These are phyloP conservation scores for Balakata baccata DNA, from an alignment of 345 rosid genomes.

Conservation along the genomic window DNA sequence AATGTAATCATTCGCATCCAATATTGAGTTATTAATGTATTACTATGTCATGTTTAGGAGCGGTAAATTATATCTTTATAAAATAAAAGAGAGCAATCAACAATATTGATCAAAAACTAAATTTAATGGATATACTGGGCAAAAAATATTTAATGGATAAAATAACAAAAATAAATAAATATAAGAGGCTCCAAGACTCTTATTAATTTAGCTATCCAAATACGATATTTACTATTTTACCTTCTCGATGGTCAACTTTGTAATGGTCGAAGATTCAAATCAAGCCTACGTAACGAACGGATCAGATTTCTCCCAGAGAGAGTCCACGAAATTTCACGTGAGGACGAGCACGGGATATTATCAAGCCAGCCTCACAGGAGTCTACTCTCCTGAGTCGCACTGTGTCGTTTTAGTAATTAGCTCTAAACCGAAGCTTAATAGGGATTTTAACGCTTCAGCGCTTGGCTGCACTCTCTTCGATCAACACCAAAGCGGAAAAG, in stretches of 20 bases:
- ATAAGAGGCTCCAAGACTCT: too few relatives aligned
- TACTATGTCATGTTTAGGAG: too few relatives aligned
- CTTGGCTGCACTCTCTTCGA: not conserved
- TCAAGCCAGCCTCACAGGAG: not conserved
- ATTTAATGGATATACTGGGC: too few relatives aligned
- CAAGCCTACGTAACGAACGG: not conserved
- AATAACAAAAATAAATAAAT: too few relatives aligned
- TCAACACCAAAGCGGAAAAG: not conserved
- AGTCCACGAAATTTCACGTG: constrained; percentile 15
- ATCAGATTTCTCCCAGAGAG: not conserved
- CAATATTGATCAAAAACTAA: too few relatives aligned
- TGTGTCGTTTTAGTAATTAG: not conserved
- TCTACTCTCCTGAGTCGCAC: not conserved
- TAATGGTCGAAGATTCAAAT: not conserved
- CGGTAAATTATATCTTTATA: too few relatives aligned
- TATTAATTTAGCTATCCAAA: too few relatives aligned
- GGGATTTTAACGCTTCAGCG: not conserved
- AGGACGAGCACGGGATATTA: not conserved
- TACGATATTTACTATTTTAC: too few relatives aligned
- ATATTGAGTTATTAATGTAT: too few relatives aligned
- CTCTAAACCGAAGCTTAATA: not conserved
- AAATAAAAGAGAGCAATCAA: too few relatives aligned
- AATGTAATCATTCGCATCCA: too few relatives aligned
- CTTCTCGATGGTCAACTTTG: not conserved
- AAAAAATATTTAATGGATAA: too few relatives aligned